Base-by-base conservation (phyloP, 1,139 yeast species). In the Yamadazyma mexicana region DNA sequence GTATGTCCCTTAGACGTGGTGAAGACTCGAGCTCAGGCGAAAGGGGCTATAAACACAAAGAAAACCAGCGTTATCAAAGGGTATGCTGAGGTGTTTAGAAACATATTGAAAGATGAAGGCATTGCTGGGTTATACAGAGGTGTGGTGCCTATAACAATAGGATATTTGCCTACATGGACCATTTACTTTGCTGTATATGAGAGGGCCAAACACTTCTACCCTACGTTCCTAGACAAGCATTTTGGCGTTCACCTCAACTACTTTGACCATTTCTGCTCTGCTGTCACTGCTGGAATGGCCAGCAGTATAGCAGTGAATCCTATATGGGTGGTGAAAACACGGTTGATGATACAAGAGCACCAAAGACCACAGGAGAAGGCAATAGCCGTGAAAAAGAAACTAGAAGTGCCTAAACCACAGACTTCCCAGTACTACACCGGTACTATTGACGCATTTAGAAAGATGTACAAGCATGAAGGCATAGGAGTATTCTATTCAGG, bases 161-260 rank as follows among this genome's bases (percentile, higher is more conserved):
- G 99, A 0, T 92, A 92, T 62, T 79, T 94, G 50, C 98, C 99
- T 5, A 89, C 98, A 0, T 92, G 98, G 98, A 89, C 91, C 66
- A 87, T 92, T 34, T 92, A 94, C 61, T 94, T 92, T 64, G 77
- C 92, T 10, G 86, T 89, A 27, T 92, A 92, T 61, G 98, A 91
- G 56, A 70, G 77, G 44, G 82, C 91, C 23, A 89, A 89, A 57
- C 56, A 59, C 34, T 58, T 71, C 33, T 64, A 57, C 44, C 66
- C 62, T 2, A 35, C 35, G 3, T 55, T 64, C 33, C 47, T 69
- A 29, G 50, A 61, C 11, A 40, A 54, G 4, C 49, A 62, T 25
- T 58, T 62, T 25, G 61, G 63, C 24, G 45, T 66, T 10, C 58
- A 69, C 23, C 64, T 71, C 38, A 83, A 79, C 25, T 75, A 79